A percentile compares a stretch with the other conserved stretches of the same genome.
These are phyloP conservation scores for Cercospora beticola DNA, from an alignment of 2,329 filamentous ascomycete genomes.

Conservation along the genomic window DNA sequence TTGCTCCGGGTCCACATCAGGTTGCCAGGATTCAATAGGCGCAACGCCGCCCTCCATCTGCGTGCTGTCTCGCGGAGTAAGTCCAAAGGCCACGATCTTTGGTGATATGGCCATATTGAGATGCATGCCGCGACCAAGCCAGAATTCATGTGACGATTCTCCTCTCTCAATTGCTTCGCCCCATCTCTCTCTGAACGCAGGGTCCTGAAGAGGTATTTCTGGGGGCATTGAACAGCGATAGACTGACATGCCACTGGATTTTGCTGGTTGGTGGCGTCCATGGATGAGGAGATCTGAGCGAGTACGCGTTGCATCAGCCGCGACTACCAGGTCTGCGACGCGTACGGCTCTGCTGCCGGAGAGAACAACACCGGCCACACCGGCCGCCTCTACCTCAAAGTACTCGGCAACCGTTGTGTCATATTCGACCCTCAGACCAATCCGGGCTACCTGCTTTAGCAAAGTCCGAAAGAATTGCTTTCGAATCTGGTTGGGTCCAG, in stretches of 20 bases:
- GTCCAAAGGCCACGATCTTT: conserved; percentile 50
- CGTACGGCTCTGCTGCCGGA: conserved; percentile 40
- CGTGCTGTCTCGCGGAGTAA: conserved; percentile 39
- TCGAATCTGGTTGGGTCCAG: conserved; percentile 25
- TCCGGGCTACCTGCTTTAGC: conserved; percentile 48
- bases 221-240: conserved; percentile 16
- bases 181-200: conserved; percentile 29
- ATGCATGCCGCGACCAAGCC: conserved; percentile 36
- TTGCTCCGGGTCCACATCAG: conserved; percentile 47
- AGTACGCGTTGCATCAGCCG: conserved; percentile 42
- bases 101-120: conserved; percentile 48
- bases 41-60: conserved; percentile 8
- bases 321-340: conserved; percentile 44
- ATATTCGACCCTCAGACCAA: conserved; percentile 46
- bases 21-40: conserved; percentile 48
- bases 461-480: conserved; percentile 45
- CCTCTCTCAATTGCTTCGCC: background rate
- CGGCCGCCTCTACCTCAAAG: conserved; percentile 43
- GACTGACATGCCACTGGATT: background rate
- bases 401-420: conserved; percentile 46
- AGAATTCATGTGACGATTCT: conserved; percentile 25
- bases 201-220: conserved; percentile 25
- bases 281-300: conserved; percentile 46
- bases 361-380: conserved; percentile 36
- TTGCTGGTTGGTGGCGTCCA: conserved; percentile 30